Percentiles rank a stretch among this genome's conserved stretches.
These are phyloP conservation scores for Hypomyces perniciosus DNA, from an alignment of 2,329 filamentous ascomycete genomes.

Conservation along the genomic window DNA sequence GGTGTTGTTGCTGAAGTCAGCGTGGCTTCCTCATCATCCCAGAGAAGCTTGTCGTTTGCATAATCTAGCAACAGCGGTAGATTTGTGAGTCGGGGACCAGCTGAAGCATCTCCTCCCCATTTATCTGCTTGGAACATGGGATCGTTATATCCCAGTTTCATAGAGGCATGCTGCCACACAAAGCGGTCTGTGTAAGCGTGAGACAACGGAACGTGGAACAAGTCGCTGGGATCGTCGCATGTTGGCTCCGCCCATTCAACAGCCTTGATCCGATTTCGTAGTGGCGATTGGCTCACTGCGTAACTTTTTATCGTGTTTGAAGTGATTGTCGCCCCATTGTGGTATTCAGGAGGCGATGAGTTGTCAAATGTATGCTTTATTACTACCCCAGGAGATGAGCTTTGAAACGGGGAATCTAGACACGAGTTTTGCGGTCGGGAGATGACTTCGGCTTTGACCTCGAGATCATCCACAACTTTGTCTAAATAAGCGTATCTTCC, in stretches of 20 bases:
- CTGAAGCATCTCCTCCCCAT: too few relatives aligned
- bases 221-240: neutral
- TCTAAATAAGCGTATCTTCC: constrained; percentile 57
- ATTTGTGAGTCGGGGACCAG: too few relatives aligned
- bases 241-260: neutral
- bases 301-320: neutral
- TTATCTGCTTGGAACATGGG: too few relatives aligned
- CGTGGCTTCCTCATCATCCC: neutral
- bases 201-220: neutral
- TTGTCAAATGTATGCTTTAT: neutral
- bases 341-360: neutral
- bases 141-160: too few relatives aligned
- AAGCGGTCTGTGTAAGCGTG: neutral
- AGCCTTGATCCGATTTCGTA: neutral
- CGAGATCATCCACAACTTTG: neutral
- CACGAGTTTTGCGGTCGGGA: neutral
- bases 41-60: neutral
- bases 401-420: neutral
- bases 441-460: neutral
- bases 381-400: neutral
- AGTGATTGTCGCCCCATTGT: neutral
- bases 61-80: too few relatives aligned
- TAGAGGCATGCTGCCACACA: neutral
- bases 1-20: neutral
- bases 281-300: neutral